These are phyloP conservation scores for Stagonosporopsis tanaceti DNA, from an alignment of 2,329 filamentous ascomycete species.

Conservation along the genomic window DNA sequence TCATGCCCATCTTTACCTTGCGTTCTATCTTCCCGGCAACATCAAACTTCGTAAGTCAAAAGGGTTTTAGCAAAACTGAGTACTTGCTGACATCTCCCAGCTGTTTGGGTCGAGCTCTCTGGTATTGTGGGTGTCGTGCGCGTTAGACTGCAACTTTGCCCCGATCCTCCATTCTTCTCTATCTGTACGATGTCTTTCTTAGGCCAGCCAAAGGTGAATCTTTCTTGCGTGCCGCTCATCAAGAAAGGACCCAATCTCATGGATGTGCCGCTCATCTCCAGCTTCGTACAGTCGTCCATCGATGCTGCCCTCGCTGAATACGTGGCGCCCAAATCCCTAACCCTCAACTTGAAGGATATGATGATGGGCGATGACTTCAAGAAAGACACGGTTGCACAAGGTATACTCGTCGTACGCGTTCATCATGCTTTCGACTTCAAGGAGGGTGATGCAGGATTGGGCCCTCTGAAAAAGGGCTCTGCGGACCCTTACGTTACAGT, in stretches of 20 bases:
- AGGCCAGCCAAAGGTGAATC: constrained; percentile 75
- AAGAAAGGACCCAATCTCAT: constrained; percentile 76
- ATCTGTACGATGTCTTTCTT: constrained; percentile 77
- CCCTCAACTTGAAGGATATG: constrained; percentile 78
- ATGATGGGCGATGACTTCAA: constrained; percentile 80
- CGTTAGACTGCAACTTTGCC: constrained; percentile 74
- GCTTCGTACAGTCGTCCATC: constrained; percentile 77
- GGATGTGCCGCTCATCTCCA: constrained; percentile 76
- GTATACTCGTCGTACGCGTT: constrained; percentile 72
- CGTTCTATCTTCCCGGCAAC: constrained; percentile 71
- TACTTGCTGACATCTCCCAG: constrained; percentile 42
- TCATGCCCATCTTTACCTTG: constrained; percentile 75
- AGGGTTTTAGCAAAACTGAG: not conserved
- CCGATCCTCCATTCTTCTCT: constrained; percentile 80
- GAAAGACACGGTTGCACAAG: constrained; percentile 72
- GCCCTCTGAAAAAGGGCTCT: constrained; percentile 65
- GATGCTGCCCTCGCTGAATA: constrained; percentile 78
- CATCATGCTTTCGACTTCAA: constrained; percentile 75
- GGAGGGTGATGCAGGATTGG: constrained; percentile 71
- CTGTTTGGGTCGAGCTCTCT: constrained; percentile 78
- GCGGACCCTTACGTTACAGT: constrained; percentile 77
- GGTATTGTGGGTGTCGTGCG: constrained; percentile 76
- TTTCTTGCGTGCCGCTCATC: constrained; percentile 74
- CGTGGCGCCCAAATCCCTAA: constrained; percentile 77
- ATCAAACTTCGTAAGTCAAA: constrained; percentile 58